Conservation (phyloP, 495 filamentous ascomycete genomes). For the Penicillium soppii region DNA sequence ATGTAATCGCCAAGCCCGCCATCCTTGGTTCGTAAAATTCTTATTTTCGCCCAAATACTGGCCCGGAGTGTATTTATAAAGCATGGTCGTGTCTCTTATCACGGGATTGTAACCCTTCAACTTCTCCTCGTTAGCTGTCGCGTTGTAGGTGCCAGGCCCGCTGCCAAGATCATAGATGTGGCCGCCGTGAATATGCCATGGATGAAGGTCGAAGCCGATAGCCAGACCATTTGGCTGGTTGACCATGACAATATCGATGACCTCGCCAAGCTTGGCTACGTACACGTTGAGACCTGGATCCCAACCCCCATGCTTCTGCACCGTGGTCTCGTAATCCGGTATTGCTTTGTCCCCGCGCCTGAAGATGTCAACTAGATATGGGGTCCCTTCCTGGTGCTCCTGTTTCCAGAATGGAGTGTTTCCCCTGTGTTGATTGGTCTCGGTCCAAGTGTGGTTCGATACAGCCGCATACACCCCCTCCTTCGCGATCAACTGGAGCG, state of each 20-base stretch:
- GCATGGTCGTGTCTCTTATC: conserved; percentile 54
- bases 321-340: no score
- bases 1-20: conserved; percentile 58
- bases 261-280: no score
- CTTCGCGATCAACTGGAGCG: no score
- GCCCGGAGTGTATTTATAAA: conserved; percentile 27
- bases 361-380: no score
- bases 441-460: no score
- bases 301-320: no score
- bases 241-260: conserved; percentile 60
- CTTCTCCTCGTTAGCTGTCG: conserved; percentile 49
- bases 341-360: no score
- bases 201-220: conserved; percentile 56
- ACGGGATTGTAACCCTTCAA: conserved; percentile 44
- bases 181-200: conserved; percentile 59
- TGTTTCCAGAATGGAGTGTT: no score
- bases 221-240: conserved; percentile 43
- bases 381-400: no score
- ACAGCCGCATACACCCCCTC: no score
- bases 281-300: no score
- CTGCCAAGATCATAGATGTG: conserved; percentile 60
- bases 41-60: conserved; percentile 36
- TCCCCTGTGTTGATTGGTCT: no score
- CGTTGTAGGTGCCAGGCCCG: conserved; percentile 55
- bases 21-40: conserved; percentile 46